Conservation (phyloP, 441 rosid genomes). For the Gossypium gossypioides region DNA sequence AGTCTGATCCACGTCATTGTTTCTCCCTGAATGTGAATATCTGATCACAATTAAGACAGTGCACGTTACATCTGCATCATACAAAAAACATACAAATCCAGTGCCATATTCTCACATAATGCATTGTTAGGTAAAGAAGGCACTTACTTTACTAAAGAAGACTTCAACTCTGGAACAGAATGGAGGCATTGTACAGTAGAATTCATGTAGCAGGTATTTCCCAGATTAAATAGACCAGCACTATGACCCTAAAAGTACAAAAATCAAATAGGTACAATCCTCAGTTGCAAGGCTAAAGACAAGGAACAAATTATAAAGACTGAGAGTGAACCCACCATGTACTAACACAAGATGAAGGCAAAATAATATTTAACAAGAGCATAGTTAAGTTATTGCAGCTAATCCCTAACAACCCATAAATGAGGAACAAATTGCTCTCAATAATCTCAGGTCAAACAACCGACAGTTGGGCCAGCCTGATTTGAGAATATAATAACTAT, state of each 20-base stretch:
- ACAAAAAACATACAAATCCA: background rate
- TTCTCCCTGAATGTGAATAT: constrained; percentile 56
- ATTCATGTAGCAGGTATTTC: constrained; percentile 96
- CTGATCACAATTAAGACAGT: constrained; percentile 26
- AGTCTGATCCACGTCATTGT: constrained; percentile 68
- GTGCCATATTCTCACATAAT: background rate
- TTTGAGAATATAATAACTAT: background rate
- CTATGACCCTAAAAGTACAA: constrained; percentile 64
- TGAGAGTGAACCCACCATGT: background rate
- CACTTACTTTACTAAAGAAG: constrained; percentile 55
- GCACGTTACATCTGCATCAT: constrained; percentile 6
- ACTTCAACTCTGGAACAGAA: constrained; percentile 87
- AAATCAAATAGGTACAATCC: background rate
- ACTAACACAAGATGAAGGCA: background rate
- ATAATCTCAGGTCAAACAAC: background rate
- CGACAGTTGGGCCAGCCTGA: background rate
- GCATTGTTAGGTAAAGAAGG: background rate
- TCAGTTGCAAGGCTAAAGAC: constrained; percentile 4
- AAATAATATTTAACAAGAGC: background rate
- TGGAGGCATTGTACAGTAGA: constrained; percentile 82
- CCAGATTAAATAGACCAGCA: constrained; percentile 76
- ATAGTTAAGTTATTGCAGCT: background rate
- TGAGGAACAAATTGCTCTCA: background rate
- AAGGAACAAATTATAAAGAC: background rate
- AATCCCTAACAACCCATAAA: background rate